A percentile compares a stretch with the other conserved stretches of the same genome.
These are phyloP conservation scores for Ajuga reptans DNA, from an alignment of 305 asterid genomes.

Conservation along the genomic window DNA sequence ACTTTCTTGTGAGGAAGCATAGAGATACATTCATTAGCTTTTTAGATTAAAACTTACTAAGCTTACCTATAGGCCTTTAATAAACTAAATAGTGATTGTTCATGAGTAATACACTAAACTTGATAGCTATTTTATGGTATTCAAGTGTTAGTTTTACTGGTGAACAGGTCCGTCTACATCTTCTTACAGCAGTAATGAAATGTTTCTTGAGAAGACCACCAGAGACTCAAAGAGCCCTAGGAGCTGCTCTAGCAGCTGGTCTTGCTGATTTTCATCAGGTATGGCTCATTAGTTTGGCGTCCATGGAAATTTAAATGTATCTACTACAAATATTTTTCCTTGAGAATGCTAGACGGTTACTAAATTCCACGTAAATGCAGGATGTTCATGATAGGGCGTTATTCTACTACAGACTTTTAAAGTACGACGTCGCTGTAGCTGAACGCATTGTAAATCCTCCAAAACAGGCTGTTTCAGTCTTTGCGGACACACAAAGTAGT, in stretches of 20 bases:
- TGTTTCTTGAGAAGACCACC: slow-evolving; percentile 94
- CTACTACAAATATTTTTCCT: not conserved
- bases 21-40: slow-evolving; percentile 2
- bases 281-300: slow-evolving; percentile 10
- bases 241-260: slow-evolving; percentile 94
- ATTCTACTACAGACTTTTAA: slow-evolving; percentile 84
- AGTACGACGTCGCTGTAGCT: slow-evolving; percentile 65
- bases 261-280: slow-evolving; percentile 98
- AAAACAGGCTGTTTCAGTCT: slow-evolving; percentile 97
- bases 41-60: not conserved
- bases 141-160: slow-evolving; percentile 20
- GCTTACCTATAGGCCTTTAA: not conserved
- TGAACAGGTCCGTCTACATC: slow-evolving; percentile 86
- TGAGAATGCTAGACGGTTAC: slow-evolving; percentile 17
- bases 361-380: slow-evolving; percentile 44
- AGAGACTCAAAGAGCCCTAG: slow-evolving; percentile 82
- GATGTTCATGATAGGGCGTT: slow-evolving; percentile 96
- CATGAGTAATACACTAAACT: slow-evolving; percentile 5
- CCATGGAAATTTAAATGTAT: not conserved
- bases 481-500: slow-evolving; percentile 91
- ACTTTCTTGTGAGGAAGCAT: slow-evolving; percentile 4
- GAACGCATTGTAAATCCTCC: slow-evolving; percentile 94
- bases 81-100: not conserved
- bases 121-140: not conserved
- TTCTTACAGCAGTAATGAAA: slow-evolving; percentile 88